Evolutionary conservation across 1,139 yeast genomes (phyloP).

Genomic region (Saccharomycopsis hybrid): DNA sequence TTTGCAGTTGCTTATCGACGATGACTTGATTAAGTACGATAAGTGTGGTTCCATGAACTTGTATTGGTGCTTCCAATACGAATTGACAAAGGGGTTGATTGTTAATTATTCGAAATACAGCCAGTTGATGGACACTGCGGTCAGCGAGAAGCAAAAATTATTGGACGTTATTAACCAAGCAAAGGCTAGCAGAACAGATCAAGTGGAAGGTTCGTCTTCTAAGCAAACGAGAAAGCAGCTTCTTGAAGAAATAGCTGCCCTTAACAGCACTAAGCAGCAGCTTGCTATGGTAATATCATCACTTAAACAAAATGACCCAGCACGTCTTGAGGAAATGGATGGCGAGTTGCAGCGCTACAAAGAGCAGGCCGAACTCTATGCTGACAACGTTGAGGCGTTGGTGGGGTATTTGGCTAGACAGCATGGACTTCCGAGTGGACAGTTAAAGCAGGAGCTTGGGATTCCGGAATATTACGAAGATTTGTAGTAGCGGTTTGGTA

Average conservation of each 20-base stretch:
- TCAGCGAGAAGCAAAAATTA: conserved; percentile 19
- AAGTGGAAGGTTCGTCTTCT: too few relatives aligned
- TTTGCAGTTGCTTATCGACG: conserved; percentile 39
- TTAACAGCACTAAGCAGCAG: conserved; percentile 1
- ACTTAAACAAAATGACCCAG: conserved; percentile 18
- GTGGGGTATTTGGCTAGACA: conserved; percentile 24
- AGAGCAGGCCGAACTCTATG: conserved; percentile 23
- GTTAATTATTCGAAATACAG: conserved; percentile 19
- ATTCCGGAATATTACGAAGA: conserved; percentile 28
- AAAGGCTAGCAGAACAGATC: conserved; percentile 2
- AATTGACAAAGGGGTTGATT: conserved; percentile 29
- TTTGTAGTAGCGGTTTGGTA: conserved; percentile 24
- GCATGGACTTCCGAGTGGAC: conserved; percentile 23
- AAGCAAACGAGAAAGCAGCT: conserved; percentile 4
- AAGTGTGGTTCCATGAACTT: conserved; percentile 49
- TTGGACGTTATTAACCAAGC: conserved; percentile 16
- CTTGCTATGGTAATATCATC: background rate
- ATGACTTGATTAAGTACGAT: conserved; percentile 41
- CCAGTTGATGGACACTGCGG: conserved; percentile 15
- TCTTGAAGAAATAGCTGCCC: background rate
- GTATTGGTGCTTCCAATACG: conserved; percentile 47
- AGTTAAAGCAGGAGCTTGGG: conserved; percentile 26
- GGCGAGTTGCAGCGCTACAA: conserved; percentile 9
- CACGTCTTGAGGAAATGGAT: conserved; percentile 18
- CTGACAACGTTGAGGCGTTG: conserved; percentile 29